phyloP scores from a whole-genome alignment of 306 rosid genomes.

The Biancaea sappan region DNA sequence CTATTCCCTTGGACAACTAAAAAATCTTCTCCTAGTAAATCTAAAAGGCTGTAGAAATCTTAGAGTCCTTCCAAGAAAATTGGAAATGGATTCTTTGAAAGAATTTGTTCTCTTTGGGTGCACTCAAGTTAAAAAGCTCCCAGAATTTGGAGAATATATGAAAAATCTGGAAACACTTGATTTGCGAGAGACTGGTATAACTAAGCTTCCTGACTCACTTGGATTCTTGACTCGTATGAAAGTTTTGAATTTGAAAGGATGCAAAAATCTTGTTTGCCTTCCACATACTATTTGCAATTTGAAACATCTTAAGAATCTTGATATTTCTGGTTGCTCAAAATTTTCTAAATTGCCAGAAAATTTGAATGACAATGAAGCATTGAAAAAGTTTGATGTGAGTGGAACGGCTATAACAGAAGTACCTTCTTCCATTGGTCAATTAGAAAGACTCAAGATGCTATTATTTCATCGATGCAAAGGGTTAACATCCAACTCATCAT shows the following conservation, averaged over 20 bases:
- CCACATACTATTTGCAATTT: background rate
- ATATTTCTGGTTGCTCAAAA: background rate
- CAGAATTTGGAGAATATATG: constrained; percentile 1
- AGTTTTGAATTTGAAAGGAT: background rate
- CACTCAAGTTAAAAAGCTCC: background rate
- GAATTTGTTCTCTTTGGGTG: too few species aligned
- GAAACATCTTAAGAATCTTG: background rate
- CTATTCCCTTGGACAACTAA: background rate
- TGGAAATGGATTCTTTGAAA: background rate
- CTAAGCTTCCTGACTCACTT: background rate
- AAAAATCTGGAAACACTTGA: background rate
- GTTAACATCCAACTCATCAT: too few species aligned
- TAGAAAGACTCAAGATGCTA: too few species aligned
- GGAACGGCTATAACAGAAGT: background rate
- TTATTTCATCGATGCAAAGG: background rate
- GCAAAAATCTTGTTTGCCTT: background rate
- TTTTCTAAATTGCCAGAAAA: background rate
- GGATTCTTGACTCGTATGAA: background rate
- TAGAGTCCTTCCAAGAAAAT: background rate
- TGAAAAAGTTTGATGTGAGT: background rate
- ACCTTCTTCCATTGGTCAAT: background rate
- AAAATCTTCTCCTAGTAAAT: background rate
- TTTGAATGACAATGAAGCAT: too few species aligned
- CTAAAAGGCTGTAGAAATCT: background rate
- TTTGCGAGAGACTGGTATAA: background rate